Evolutionary conservation across 306 rosid species (phyloP).

Genomic region (Pyrus pyrifolia): DNA sequence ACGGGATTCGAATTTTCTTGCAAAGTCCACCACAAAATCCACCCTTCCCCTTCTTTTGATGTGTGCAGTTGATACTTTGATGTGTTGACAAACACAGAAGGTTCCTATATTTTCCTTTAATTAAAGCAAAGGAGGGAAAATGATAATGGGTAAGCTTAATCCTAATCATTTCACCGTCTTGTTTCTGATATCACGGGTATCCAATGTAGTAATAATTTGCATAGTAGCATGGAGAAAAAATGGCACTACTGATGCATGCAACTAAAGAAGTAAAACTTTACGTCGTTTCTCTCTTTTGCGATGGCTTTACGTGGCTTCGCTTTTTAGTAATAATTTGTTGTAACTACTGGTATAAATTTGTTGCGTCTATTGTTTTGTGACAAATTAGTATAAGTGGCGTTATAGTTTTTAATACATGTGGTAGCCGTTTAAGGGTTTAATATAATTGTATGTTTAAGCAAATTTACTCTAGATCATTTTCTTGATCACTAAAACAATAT

Average conservation of each 20-base stretch:
- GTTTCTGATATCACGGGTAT: not conserved
- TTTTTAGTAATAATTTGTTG: too few relatives aligned
- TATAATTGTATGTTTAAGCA: too few relatives aligned
- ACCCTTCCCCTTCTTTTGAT: conserved; percentile 31
- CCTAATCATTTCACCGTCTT: not conserved
- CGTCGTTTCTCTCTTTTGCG: too few relatives aligned
- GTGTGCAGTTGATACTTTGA: not conserved
- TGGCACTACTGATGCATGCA: not conserved
- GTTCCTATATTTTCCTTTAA: conserved; percentile 14
- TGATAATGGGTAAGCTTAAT: not conserved
- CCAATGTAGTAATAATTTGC: not conserved
- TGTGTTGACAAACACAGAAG: conserved; percentile 39
- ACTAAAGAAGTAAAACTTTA: too few relatives aligned
- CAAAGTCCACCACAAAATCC: conserved; percentile 23
- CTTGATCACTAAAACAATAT: too few relatives aligned
- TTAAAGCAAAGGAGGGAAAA: conserved; percentile 7
- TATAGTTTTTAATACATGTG: too few relatives aligned
- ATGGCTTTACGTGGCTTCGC: too few relatives aligned
- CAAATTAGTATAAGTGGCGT: too few relatives aligned
- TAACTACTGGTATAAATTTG: too few relatives aligned
- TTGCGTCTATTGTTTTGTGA: too few relatives aligned
- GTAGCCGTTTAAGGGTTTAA: too few relatives aligned
- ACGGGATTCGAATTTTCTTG: conserved; percentile 10
- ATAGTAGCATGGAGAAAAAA: not conserved
- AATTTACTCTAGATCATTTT: too few relatives aligned